Conservation (phyloP, 441 rosid species). For the Iberis amara region DNA sequence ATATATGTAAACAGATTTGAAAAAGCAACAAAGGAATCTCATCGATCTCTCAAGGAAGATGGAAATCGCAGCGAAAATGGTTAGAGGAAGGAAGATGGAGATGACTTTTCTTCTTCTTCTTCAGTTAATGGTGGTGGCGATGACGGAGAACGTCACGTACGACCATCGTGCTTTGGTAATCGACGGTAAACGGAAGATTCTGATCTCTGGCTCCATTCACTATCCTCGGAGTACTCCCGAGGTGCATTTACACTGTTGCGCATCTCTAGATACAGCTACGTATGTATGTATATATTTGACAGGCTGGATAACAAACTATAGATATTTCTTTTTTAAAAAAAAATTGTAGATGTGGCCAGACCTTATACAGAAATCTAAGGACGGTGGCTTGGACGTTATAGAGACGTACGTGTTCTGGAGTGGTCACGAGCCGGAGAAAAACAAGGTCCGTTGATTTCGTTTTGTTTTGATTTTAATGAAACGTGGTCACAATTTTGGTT, state of each 20-base stretch:
- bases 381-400: slow-evolving; percentile 87
- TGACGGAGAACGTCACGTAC: slow-evolving; percentile 65
- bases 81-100: slow-evolving; percentile 19
- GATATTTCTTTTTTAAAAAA: neutral
- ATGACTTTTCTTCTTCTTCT: slow-evolving; percentile 19
- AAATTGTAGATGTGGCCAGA: slow-evolving; percentile 85
- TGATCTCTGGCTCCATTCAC: slow-evolving; percentile 89
- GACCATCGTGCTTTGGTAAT: slow-evolving; percentile 71
- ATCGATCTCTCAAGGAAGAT: neutral
- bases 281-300: neutral
- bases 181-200: slow-evolving; percentile 66
- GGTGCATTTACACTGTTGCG: slow-evolving; percentile 32
- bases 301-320: neutral
- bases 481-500: too few species aligned
- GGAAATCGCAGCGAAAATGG: slow-evolving; percentile 16
- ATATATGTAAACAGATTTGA: neutral
- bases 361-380: slow-evolving; percentile 90
- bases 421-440: slow-evolving; percentile 71
- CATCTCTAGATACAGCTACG: neutral
- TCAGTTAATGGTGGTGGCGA: slow-evolving; percentile 21
- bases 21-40: neutral
- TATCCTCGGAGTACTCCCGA: slow-evolving; percentile 92
- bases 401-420: slow-evolving; percentile 96
- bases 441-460: slow-evolving; percentile 43
- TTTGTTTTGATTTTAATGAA: too few species aligned